Evolutionary conservation across 208 protist species (phyloP).

Genomic region (Naegleria lovaniensis): DNA sequence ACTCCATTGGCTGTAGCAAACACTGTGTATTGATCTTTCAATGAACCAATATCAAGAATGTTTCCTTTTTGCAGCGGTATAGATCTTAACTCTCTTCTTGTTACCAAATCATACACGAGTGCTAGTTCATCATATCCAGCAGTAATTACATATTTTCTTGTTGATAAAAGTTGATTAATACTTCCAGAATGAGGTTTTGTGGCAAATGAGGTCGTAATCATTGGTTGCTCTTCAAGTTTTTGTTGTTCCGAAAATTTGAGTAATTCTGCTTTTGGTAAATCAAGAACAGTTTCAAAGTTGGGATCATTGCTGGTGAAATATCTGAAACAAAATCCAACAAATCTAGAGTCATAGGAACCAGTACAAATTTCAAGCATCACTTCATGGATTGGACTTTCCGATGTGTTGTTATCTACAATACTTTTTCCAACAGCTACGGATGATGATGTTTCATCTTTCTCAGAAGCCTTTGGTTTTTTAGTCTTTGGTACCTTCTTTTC

Average conservation of each 20-base stretch:
- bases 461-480: neutral
- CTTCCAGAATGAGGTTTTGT: neutral
- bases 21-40: neutral
- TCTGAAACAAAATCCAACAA: constrained; percentile 1
- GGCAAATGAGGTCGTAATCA: neutral
- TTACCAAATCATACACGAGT: neutral
- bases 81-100: neutral
- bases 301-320: neutral
- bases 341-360: neutral
- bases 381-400: neutral
- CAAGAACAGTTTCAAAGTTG: neutral
- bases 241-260: neutral
- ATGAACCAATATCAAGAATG: neutral
- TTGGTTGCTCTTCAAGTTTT: neutral
- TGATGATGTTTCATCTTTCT: neutral
- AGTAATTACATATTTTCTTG: neutral
- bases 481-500: neutral
- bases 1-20: neutral
- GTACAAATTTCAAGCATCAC: neutral
- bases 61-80: neutral
- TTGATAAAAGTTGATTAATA: neutral
- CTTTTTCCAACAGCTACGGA: neutral
- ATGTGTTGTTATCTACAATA: neutral
- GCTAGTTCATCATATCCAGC: constrained; percentile 6
- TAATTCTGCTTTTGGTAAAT: neutral